These are phyloP conservation scores for Trichothecium sympodiale DNA, from an alignment of 2,329 filamentous ascomycete species.

Conservation along the genomic window DNA sequence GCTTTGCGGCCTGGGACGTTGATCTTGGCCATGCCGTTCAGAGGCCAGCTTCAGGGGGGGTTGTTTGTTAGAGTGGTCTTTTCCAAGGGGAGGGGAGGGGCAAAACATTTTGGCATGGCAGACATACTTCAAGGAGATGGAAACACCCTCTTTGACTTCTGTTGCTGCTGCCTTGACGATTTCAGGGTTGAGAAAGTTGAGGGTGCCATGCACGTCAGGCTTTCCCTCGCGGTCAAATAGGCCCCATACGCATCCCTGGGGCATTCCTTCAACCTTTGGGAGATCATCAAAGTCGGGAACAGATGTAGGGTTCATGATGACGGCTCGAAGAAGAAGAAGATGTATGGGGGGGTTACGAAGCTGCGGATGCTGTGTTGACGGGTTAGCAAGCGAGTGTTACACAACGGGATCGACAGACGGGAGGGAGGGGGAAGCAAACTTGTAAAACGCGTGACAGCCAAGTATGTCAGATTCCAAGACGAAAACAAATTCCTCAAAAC, in stretches of 20 bases:
- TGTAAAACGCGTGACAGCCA: too few relatives aligned
- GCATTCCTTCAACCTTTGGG: conserved; percentile 29
- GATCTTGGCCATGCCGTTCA: conserved; percentile 27
- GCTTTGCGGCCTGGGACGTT: conserved; percentile 21
- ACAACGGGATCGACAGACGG: too few relatives aligned
- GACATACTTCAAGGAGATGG: conserved; percentile 40
- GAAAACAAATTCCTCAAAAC: too few relatives aligned
- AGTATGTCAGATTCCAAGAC: too few relatives aligned
- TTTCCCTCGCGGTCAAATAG: conserved; percentile 31
- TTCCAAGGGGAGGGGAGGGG: not conserved
- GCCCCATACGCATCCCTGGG: conserved; percentile 40
- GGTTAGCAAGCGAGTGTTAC: too few relatives aligned
- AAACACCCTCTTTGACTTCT: conserved; percentile 35
- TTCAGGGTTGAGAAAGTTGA: conserved; percentile 39
- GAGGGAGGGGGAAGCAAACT: too few relatives aligned
- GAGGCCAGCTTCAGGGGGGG: conserved; percentile 22
- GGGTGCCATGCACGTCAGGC: conserved; percentile 37
- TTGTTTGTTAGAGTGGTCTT: too few relatives aligned
- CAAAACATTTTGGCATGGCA: not conserved
- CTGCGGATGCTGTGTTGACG: too few relatives aligned
- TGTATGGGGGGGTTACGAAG: too few relatives aligned
- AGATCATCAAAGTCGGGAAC: conserved; percentile 33
- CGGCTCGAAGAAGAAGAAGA: too few relatives aligned
- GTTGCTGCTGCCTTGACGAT: conserved; percentile 27
- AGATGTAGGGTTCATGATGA: too few relatives aligned